Conservation (phyloP, 2,329 filamentous ascomycete genomes). For the Ophioceras dolichostomum region DNA sequence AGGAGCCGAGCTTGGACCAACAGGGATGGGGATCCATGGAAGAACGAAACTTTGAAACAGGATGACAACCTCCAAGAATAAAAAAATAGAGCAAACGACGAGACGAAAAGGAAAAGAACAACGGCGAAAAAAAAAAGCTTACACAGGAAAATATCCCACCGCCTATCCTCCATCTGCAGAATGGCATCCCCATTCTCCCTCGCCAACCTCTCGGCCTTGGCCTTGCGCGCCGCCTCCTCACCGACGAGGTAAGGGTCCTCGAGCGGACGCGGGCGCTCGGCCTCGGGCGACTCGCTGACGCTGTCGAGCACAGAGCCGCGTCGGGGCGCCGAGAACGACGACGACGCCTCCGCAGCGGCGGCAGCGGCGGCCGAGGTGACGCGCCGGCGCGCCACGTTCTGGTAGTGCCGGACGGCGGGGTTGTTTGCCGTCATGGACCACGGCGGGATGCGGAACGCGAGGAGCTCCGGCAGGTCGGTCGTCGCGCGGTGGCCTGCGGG, state of each 20-base stretch:
- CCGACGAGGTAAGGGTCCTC: slow-evolving; percentile 59
- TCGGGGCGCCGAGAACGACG: too few species aligned
- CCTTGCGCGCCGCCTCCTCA: slow-evolving; percentile 47
- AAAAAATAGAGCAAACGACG: too few species aligned
- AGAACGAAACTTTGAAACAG: too few species aligned
- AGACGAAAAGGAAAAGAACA: too few species aligned
- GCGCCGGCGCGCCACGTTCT: slow-evolving; percentile 51
- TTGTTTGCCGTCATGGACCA: slow-evolving; percentile 42
- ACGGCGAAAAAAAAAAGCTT: slow-evolving; percentile 18
- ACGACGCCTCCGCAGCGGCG: slow-evolving; percentile 4
- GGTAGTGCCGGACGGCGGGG: slow-evolving; percentile 47
- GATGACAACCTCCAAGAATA: too few species aligned
- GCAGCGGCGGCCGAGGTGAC: slow-evolving; percentile 27
- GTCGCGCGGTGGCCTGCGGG: slow-evolving; percentile 16
- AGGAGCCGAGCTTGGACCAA: too few species aligned
- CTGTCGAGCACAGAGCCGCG: neutral
- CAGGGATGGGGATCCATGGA: too few species aligned
- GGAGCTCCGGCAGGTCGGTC: slow-evolving; percentile 29
- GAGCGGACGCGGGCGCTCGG: slow-evolving; percentile 29
- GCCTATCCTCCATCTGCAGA: slow-evolving; percentile 41
- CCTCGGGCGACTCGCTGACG: slow-evolving; percentile 6
- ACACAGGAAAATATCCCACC: slow-evolving; percentile 51
- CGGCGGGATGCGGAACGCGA: slow-evolving; percentile 42
- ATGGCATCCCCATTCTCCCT: slow-evolving; percentile 42
- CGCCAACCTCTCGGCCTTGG: slow-evolving; percentile 43